Base-by-base conservation (phyloP, 2,329 filamentous ascomycete genomes). In the Aspergillus puulaauensis region DNA sequence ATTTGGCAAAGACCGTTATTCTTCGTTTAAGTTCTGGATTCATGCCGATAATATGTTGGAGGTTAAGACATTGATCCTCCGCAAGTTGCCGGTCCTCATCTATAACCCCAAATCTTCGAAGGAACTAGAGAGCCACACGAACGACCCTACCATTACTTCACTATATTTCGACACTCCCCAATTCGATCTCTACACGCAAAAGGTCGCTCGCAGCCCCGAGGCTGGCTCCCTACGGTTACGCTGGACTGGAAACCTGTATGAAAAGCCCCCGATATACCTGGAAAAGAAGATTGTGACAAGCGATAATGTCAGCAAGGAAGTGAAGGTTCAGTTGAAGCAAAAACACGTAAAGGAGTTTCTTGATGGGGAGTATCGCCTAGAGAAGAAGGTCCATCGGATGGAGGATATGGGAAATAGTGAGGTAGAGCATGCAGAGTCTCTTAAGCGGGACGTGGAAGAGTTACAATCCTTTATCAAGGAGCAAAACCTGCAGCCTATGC, bases 21-120 rank as follows among this genome's bases (percentile, higher is more conserved):
- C 85, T 19, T 91, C 92, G 4, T 86, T 93, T 77, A 97, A 96
- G 76, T 97, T 96, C 79, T 99, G 95, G 95, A 89, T 99, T 6
- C 95, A 99, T 73, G 85, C 87, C 33, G 95, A 99, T 69, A 98
- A 99, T 76, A 81, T 98, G 27, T 86, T 98, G 65, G 95, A 99
- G 78, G 91, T 98, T 73, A 97, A 98, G 82, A 98, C 95, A 5
- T 87, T 91, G 68, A 96, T 99, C 61, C 84, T 98, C 33, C 90
- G 95, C 61, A 90, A 90, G 57, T 83, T 99, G 21, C 95, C 95
- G 1, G 87, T 96, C 31, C 86, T 99, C 15, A 88, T 99, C 21
- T 99, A 97, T 77, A 97, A 95, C 72, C 88, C 95, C 46, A 89
- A 93, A 66, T 68, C 89, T 1, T 87, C 91, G 33, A 96, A 93